phyloP scores from a whole-genome alignment of 352 stramenopile species.

The Globisporangium acanthophoron region DNA sequence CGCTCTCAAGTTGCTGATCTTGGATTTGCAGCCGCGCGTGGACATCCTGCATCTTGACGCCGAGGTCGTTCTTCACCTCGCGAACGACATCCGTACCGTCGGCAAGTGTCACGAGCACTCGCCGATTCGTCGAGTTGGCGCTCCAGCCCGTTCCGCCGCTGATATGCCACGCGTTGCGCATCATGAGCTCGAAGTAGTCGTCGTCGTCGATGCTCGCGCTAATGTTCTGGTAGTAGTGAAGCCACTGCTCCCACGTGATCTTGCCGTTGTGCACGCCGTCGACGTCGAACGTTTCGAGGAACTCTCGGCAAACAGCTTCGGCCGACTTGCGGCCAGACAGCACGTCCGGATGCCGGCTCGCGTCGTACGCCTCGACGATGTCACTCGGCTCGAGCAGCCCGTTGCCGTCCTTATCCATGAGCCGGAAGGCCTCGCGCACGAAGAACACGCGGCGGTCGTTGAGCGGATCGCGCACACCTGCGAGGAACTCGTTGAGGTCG shows the following conservation, averaged over 20 bases:
- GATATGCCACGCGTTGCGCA: conserved; percentile 80
- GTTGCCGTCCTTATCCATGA: conserved; percentile 77
- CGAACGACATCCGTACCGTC: conserved; percentile 45
- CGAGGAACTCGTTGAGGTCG: conserved; percentile 84
- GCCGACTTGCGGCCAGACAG: conserved; percentile 53
- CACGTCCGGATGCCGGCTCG: conserved; percentile 81
- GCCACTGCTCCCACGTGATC: conserved; percentile 61
- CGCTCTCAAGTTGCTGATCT: conserved; percentile 13
- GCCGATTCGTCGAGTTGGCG: conserved; percentile 53
- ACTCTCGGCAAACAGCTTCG: conserved; percentile 72
- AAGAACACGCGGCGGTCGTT: conserved; percentile 57
- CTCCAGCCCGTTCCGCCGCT: conserved; percentile 38
- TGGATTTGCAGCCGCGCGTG: conserved; percentile 28
- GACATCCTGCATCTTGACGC: conserved; percentile 28
- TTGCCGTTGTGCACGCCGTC: conserved; percentile 65
- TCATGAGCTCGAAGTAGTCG: conserved; percentile 90
- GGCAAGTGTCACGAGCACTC: conserved; percentile 56
- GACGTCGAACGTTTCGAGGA: conserved; percentile 84
- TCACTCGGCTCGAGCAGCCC: conserved; percentile 71
- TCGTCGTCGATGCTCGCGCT: conserved; percentile 86
- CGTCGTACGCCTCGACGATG: conserved; percentile 80
- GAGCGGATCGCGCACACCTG: conserved; percentile 71
- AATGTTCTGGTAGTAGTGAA: conserved; percentile 89
- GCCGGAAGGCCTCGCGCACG: conserved; percentile 75
- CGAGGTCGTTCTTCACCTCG: conserved; percentile 37